Evolutionary conservation across 225 moss, liverwort and hornwort species (phyloP), one percentile per base, ranked within the genome.

Genomic region (Thuidium tamariscinum): DNA sequence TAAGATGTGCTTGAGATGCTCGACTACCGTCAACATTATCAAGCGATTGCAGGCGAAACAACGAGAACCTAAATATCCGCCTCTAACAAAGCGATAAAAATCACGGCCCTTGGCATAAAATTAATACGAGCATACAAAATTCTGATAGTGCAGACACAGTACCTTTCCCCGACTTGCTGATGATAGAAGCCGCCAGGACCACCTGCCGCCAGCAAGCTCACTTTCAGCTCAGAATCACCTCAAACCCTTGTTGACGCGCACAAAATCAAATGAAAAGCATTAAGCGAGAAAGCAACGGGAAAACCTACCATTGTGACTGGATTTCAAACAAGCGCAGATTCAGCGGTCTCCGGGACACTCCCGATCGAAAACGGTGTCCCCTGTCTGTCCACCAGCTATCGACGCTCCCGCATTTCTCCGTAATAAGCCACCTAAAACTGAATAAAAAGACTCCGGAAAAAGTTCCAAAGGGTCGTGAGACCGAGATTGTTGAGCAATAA

Each of bases 101-200:
- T n/a, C 84, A 74, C 48, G 64, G 82, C 62, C 78, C 60, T 60
- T 21, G 65, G 39, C 64, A 70, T 37, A 13, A 16, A 56, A 56
- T 61, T 42, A 16, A 44, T 5, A 36, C 39, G 29, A 68, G 25
- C 39, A 46, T 9, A 44, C 60, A 60, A 69, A 80, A 73, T 68
- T 49, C 34, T 56, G 25, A 80, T 5, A 83, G 36, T 25, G 69
- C 42, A 49, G 27, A 59, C 65, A 26, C 46, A 87, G 61, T 66
- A 97, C 96, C 96, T 95, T 96, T 97, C 92, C 95, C 96, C 65
- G 97, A 94, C 91, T 96, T 97, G 93, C 94, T 97, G 93, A 97
- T 97, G 91, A 97, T 95, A 63, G 96, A 95, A 88, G 95, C 97
- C 92, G 97, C 97, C 93, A 96, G 91, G 87, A 97, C 97, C 94